Evolutionary conservation across 257 asterid species (phyloP), one percentile per base, ranked within the genome.

Genomic region (Marsdenia floribunda): DNA sequence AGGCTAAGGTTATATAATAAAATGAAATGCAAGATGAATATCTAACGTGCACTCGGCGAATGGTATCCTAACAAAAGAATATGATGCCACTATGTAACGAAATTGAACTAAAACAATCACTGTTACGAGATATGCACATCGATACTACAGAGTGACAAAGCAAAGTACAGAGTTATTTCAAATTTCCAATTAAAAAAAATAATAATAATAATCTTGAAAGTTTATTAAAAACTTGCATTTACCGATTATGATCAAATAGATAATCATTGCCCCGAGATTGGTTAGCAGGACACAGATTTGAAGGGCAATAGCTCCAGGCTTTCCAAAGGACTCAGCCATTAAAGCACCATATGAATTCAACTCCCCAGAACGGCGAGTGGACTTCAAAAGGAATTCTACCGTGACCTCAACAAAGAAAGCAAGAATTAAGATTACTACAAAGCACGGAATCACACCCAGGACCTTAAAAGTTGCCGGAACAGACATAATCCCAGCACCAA

Each of bases 401-500:
- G 98, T 95, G 22, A 95, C 94, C 67, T 95, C 98, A 42, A 95
- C 99, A 44, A 92, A 84, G 74, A 87, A 88, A 12, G 97, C 93
- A 42, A 95, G 77, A 15, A 87, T n/a, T 71, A 92, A 64, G 75
- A 95, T 87, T 11, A 87, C 90, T n/a, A 82, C 42, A 52, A 95
- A 80, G 76, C 98, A 86, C 0, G 99, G 99, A 72, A 95, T 78
- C 15, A 95, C 90, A 7, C 99, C 99, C 0, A 95, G 77, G 37
- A 95, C 98, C 84, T 92, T 92, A 49, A 95, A 86, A 21, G 96
- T 89, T 1, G 98, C 96, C 21, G 99, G 98, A 58, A 95, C 90
- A 26, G 98, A 95, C 99, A 95, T 92, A 44, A 95, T 92, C 61
- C 99, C 99, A 0, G 99, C 97, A 15, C 98, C 98, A 38, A 95